These are phyloP conservation scores for Thermothelomyces thermophilus DNA, from an alignment of 2,329 filamentous ascomycete species.

Conservation along the genomic window DNA sequence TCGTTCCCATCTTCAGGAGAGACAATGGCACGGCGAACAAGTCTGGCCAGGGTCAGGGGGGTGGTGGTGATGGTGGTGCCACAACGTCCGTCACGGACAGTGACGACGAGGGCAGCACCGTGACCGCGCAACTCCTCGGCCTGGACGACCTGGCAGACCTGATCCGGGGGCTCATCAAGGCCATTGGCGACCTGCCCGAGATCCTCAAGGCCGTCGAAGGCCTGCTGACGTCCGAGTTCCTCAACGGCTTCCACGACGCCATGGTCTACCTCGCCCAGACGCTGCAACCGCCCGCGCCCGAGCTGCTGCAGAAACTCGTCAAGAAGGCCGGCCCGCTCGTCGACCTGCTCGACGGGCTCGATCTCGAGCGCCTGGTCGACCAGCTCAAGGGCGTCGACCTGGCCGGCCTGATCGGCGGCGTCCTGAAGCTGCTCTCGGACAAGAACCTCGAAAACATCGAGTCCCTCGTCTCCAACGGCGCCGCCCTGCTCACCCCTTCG, in stretches of 20 bases:
- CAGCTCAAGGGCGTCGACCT: constrained; percentile 20
- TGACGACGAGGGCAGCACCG: neutral
- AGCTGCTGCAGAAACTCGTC: constrained; percentile 25
- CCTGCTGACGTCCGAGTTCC: constrained; percentile 29
- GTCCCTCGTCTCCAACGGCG: constrained; percentile 1
- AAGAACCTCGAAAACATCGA: constrained; percentile 6
- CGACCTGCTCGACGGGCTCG: constrained; percentile 15
- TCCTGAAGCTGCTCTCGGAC: constrained; percentile 2
- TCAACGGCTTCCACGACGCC: constrained; percentile 36
- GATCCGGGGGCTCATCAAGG: constrained; percentile 4
- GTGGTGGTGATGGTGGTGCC: too few relatives aligned
- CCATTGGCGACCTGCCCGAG: neutral
- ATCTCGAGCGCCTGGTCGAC: constrained; percentile 23
- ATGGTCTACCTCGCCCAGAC: constrained; percentile 36
- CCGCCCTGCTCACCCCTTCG: neutral
- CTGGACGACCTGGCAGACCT: neutral
- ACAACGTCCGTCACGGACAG: constrained; percentile 15
- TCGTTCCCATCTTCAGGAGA: constrained; percentile 23
- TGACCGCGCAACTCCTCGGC: neutral
- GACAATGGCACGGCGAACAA: constrained; percentile 13
- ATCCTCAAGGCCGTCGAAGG: constrained; percentile 3
- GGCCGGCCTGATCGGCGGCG: neutral
- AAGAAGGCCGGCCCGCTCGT: constrained; percentile 27
- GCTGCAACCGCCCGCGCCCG: constrained; percentile 30
- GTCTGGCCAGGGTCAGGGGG: too few relatives aligned